Conservation (phyloP, 2,329 filamentous ascomycete species). For the Tolypocladium guangdongense region DNA sequence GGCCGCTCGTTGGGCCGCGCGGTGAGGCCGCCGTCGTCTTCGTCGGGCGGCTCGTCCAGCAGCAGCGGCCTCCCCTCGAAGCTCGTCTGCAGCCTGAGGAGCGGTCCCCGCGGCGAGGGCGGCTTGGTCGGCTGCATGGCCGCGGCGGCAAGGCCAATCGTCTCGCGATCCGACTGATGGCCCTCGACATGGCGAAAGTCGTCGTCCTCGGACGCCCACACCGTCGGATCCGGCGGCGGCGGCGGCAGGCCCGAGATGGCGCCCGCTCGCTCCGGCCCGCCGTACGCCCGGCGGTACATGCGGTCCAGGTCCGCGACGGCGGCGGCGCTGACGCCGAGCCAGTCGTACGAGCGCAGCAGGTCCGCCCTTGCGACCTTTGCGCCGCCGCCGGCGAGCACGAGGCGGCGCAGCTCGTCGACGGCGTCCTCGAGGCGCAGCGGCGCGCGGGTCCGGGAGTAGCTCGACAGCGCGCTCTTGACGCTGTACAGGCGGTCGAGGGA, state of each 20-base stretch:
- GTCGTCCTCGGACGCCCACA: constrained; percentile 5
- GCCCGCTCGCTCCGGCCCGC: constrained; percentile 31
- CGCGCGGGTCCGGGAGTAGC: constrained; percentile 38
- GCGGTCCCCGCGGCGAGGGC: constrained; percentile 15
- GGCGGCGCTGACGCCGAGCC: constrained; percentile 38
- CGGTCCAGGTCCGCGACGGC: constrained; percentile 43
- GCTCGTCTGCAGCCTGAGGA: constrained; percentile 33
- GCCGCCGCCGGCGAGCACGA: constrained; percentile 43
- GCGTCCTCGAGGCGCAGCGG: constrained; percentile 44
- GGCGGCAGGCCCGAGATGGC: constrained; percentile 31
- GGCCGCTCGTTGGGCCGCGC: constrained; percentile 22
- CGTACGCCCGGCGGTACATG: constrained; percentile 47
- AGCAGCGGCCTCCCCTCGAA: constrained; percentile 15
- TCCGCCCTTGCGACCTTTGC: constrained; percentile 37
- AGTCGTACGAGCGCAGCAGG: constrained; percentile 44
- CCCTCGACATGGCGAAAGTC: constrained; percentile 12
- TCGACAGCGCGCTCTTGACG: constrained; percentile 49
- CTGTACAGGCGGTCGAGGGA: constrained; percentile 53
- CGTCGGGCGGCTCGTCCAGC: not conserved
- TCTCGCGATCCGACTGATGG: constrained; percentile 4
- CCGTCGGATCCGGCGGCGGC: constrained; percentile 9
- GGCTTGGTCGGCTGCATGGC: constrained; percentile 11
- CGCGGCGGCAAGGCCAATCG: constrained; percentile 14
- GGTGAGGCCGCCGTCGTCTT: constrained; percentile 26
- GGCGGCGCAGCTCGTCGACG: constrained; percentile 50